These are phyloP conservation scores for Platanthera guangdongensis DNA, from an alignment of 106 monocot genomes.

Conservation along the genomic window DNA sequence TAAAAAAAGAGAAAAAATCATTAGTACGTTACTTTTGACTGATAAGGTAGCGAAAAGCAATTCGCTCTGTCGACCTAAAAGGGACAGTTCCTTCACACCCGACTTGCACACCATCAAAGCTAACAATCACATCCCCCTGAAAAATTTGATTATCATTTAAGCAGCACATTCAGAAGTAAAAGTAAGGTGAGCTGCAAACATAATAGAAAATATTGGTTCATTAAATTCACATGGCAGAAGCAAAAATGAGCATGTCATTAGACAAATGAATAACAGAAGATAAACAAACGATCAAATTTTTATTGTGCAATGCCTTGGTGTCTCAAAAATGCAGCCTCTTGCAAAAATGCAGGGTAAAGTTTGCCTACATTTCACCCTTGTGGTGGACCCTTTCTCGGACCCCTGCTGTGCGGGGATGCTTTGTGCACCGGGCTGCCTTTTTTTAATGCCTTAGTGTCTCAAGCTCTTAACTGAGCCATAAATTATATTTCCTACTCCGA, in stretches of 20 bases:
- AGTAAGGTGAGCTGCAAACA: neutral
- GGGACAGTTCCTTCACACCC: conserved; percentile 96
- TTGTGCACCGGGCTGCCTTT: too few species aligned
- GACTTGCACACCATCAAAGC: conserved; percentile 78
- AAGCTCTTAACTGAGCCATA: too few species aligned
- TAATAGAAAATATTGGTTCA: neutral
- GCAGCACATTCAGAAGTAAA: neutral
- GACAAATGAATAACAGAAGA: neutral
- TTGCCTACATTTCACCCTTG: too few species aligned
- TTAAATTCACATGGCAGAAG: neutral
- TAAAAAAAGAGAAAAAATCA: neutral
- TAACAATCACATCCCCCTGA: conserved; percentile 97
- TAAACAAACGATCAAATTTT: neutral
- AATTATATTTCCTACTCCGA: too few species aligned
- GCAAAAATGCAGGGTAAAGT: too few species aligned
- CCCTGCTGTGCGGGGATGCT: too few species aligned
- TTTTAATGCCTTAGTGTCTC: too few species aligned
- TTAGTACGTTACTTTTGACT: conserved; percentile 73
- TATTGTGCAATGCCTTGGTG: too few species aligned
- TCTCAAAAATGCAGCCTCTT: too few species aligned
- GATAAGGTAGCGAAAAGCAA: conserved; percentile 90
- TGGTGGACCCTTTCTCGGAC: too few species aligned
- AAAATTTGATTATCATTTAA: conserved; percentile 1
- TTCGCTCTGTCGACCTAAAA: conserved; percentile 86
- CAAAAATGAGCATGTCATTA: neutral